Evolutionary conservation across 805 yeast species (phyloP), one percentile per base, ranked within the genome.

Genomic region (Monosporozyma aerobia): DNA sequence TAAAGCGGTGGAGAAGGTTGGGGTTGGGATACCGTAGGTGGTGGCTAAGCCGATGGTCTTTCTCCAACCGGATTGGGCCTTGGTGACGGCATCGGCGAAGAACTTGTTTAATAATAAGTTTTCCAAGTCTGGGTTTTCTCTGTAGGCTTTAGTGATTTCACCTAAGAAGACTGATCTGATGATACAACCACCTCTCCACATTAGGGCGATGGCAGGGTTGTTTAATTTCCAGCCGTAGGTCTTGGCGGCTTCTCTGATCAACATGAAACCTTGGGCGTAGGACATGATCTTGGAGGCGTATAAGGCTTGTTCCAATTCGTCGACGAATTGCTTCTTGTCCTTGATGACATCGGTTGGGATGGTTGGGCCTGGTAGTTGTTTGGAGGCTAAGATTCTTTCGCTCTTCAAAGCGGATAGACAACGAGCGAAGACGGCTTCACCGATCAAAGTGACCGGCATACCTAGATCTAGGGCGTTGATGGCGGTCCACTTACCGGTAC

Each of bases 141-240:
- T 87, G 86, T 85, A 92, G 62, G 99, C 99, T 71, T 88, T 73
- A 62, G 99, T 92, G 77, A 92, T 92, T 75, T 92, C 97, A 69
- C 84, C 97, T 70, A 92, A 80, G 87, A 92, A 92, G 60, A 92
- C 97, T 54, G 99, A 92, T 82, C 98, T 88, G 77, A 92, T 92
- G 75, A 92, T 92, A 82, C 99, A 92, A 67, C 99, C 99, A 79
- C 99, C 99, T 82, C 99, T 85, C 99, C 99, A 92, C 98, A 92
- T 92, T 68, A 94, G 82, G 64, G 98, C 98, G 67, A 94, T 94
- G 56, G 96, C 94, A 65, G 98, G 96, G 83, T 88, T 87, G 85
- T 92, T 94, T 72, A 92, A 81, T 75, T 87, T 83, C 99, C 99
- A 92, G 69, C 84, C 84, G 81, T 89, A 92, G 73, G 89, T 96